Evolutionary conservation across 495 filamentous ascomycete species (phyloP), one percentile per base, ranked within the genome.

Genomic region (Lindgomyces ingoldianus): DNA sequence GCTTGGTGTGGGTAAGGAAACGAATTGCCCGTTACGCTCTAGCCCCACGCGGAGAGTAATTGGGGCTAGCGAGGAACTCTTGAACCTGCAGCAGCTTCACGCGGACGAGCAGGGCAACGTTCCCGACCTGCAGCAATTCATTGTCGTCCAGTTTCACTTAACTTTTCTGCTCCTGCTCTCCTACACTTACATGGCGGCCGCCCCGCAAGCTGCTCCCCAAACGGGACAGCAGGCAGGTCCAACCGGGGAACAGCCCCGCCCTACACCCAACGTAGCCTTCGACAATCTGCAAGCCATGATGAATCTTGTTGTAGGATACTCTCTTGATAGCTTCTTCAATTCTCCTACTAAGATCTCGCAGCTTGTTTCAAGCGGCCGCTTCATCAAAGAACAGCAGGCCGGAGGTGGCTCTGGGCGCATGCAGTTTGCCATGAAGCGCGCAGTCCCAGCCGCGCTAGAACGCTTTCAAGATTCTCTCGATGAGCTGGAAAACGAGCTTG

Each of bases 381-480:
- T 47, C 46, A 54, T 73, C 52, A 50, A 44, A 14, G 64, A 69
- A 19, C 65, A 57, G 25, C 59, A 51, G 14, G 25, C 27, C 21
- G 58, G 53, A 33, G 41, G 19, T 26, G 55, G 30, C 39, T 19
- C 50, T 16, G 53, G 36, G 3, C 64, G 46, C 29, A 25, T 16
- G 22, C 49, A 49, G 19, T 36, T 26, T 22, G 27, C 4, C 12
- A 36, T 73, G 21, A 63, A 67, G 44, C 52, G 36, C 33, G 33
- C 58, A 51, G 47, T 73, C 19, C 55, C 69, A 27, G 62, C 47
- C 26, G 59, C 66, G 16, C 4, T 51, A 11, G 60, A 67, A 19
- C 65, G 66, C 60, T 74, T 70, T 49, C 67, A 74, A 42, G 61
- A 69, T 22, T 53, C 60, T 8, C 70, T 74, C 25, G 72, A 74